A percentile compares a stretch with the other conserved stretches of the same genome.
phyloP scores from a whole-genome alignment of 768 basidiomycete species.

The Suillus fuscotomentosus region DNA sequence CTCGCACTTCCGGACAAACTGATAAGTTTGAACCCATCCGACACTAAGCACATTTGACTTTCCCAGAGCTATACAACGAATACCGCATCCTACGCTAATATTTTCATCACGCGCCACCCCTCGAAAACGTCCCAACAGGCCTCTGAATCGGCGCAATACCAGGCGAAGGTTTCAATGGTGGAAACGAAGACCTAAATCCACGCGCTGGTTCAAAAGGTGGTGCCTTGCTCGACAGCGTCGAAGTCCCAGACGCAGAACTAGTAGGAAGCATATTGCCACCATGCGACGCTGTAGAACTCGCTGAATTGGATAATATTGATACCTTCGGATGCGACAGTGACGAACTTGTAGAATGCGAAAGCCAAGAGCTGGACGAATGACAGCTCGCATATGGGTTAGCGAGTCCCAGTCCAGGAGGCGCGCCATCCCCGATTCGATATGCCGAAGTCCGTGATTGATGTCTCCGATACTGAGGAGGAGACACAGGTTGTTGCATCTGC shows the following conservation, averaged over 20 bases:
- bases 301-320: constrained; percentile 26
- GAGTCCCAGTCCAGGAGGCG: constrained; percentile 15
- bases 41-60: not conserved
- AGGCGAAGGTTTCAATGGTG: constrained; percentile 17
- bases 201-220: constrained; percentile 52
- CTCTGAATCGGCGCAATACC: constrained; percentile 2
- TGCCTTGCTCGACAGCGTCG: constrained; percentile 52
- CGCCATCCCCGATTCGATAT: constrained; percentile 21
- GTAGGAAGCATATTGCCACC: constrained; percentile 10
- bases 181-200: constrained; percentile 22
- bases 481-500: constrained; percentile 14
- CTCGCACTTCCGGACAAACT: no score
- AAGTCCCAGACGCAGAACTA: constrained; percentile 21
- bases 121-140: not conserved
- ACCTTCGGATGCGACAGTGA: constrained; percentile 11
- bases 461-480: constrained; percentile 25
- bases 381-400: constrained; percentile 9
- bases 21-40: not conserved
- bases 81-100: not conserved
- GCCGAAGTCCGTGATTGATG: constrained; percentile 25
- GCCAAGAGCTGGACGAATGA: constrained; percentile 2
- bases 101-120: not conserved
- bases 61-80: not conserved
- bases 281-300: not conserved
- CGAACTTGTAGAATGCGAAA: constrained; percentile 7